Conservation (phyloP, 75 land plant genomes). For the Picea glauca region DNA sequence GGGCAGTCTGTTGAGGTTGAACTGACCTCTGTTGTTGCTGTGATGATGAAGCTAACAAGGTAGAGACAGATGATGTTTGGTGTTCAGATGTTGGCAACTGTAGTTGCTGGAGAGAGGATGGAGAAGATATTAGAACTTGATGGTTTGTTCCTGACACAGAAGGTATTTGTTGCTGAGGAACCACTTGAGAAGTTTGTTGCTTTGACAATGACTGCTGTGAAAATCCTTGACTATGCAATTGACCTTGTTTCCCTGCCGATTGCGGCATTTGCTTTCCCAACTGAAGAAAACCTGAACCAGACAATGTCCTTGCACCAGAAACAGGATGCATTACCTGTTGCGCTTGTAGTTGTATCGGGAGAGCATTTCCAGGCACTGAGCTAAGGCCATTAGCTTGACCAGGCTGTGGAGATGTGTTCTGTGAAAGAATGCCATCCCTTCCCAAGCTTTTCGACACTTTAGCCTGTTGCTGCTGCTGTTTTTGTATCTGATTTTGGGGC, state of each 20-base stretch:
- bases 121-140: slow-evolving; percentile 5
- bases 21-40: slow-evolving; percentile 29
- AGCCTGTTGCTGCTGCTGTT: slow-evolving; percentile 42
- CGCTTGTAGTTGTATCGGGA: slow-evolving; percentile 21
- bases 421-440: slow-evolving; percentile 51
- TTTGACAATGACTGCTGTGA: slow-evolving; percentile 11
- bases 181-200: slow-evolving; percentile 14
- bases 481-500: slow-evolving; percentile 25
- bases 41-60: slow-evolving; percentile 14
- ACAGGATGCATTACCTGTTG: slow-evolving; percentile 26
- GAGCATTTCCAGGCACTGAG: slow-evolving; percentile 22
- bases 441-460: slow-evolving; percentile 50
- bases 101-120: not conserved
- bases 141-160: slow-evolving; percentile 15
- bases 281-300: slow-evolving; percentile 16
- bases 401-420: slow-evolving; percentile 30
- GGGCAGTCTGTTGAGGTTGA: slow-evolving; percentile 30
- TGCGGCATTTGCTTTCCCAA: too few relatives aligned
- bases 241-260: slow-evolving; percentile 9
- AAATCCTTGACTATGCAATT: not conserved
- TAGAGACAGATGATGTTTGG: slow-evolving; percentile 4
- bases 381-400: slow-evolving; percentile 28
- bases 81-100: slow-evolving; percentile 4
- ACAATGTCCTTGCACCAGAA: slow-evolving; percentile 30
- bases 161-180: slow-evolving; percentile 18